Base-by-base conservation (phyloP, 139 green algal species). In the Coelastrella sp. region DNA sequence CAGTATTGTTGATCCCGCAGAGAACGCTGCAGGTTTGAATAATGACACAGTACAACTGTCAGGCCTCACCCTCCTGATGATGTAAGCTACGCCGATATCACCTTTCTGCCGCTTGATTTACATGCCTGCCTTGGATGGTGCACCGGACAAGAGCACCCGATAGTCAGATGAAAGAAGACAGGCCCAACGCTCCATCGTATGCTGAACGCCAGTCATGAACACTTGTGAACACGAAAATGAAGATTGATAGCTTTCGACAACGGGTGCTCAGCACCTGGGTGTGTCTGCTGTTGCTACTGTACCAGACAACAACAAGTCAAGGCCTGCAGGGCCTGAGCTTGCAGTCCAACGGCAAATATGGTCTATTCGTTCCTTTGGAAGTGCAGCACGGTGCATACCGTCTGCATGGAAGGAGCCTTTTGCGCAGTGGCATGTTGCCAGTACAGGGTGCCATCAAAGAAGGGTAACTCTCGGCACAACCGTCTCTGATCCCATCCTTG, bases 391-490 rank as follows among this genome's bases (percentile, higher is more conserved):
- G 84, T 7, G 84, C 68, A 8, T 49, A 68, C 58, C 19, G 49
- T 24, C 35, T 60, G 73, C 73, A 24, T 58, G 74, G 85, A 14
- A 27, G 85, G 58, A 73, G 85, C 68, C 58, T 84, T 59, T 65
- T 97, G 66, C 88, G 92, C 1, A 96, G 95, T 68, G 92, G 93
- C 7, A 93, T 91, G 0, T 25, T 96, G 15, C 93, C 94, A 8
- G 88, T 98, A 20, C 90, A 95, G 35, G 96, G 96, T 7, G 93
- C 96, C 6, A 92, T 98, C 1, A 94, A 94, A 10, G 96, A 97
- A 78, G 96, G 95, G 94, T 97, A 83, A 79, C 93, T 24, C 14
- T 56, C 6, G 11, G 9, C 70, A 85, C 12, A 20, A 56, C 25
- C 88, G 3, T 11, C 74, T 78, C 12, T 24, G 17, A 49, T 49